A percentile compares a stretch with the other conserved stretches of the same genome.
These are phyloP conservation scores for Nannochloropsis salina DNA, from an alignment of 108 stramenopile species.

Conservation along the genomic window DNA sequence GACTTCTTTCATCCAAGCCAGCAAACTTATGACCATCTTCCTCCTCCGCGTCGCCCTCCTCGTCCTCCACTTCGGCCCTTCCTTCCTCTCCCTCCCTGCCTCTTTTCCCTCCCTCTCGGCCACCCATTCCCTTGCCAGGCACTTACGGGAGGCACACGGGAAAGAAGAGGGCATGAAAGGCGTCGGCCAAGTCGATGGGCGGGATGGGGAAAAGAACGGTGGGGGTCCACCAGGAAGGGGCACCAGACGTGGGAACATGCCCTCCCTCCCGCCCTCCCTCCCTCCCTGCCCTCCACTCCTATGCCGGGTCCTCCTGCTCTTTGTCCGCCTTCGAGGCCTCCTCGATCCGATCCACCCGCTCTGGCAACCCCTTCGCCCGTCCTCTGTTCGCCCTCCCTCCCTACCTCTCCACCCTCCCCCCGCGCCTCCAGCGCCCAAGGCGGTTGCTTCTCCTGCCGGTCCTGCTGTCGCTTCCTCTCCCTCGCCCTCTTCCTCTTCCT, in stretches of 20 bases:
- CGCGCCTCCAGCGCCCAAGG: background rate
- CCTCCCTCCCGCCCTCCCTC: too few species aligned
- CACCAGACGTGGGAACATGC: too few species aligned
- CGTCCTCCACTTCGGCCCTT: slow-evolving; percentile 7
- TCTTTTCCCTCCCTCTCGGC: background rate
- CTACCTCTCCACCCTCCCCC: too few species aligned
- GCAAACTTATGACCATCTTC: background rate
- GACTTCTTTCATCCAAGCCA: background rate
- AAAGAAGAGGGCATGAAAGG: too few species aligned
- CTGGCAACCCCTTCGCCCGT: background rate
- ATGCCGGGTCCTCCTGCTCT: background rate
- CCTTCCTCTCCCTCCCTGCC: background rate
- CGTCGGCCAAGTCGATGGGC: too few species aligned
- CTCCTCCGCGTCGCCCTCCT: slow-evolving; percentile 12
- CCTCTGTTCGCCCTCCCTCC: too few species aligned
- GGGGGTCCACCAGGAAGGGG: too few species aligned
- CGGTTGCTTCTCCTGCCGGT: too few species aligned
- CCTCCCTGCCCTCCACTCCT: background rate
- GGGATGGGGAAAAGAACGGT: too few species aligned
- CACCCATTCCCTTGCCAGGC: background rate
- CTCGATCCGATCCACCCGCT: slow-evolving; percentile 15
- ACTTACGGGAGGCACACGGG: too few species aligned
- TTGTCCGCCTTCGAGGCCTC: background rate
- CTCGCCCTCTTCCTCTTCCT: background rate
- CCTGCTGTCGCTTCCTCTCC: too few species aligned